phyloP scores from a whole-genome alignment of 768 basidiomycete genomes.

The Lactarius evosmus region DNA sequence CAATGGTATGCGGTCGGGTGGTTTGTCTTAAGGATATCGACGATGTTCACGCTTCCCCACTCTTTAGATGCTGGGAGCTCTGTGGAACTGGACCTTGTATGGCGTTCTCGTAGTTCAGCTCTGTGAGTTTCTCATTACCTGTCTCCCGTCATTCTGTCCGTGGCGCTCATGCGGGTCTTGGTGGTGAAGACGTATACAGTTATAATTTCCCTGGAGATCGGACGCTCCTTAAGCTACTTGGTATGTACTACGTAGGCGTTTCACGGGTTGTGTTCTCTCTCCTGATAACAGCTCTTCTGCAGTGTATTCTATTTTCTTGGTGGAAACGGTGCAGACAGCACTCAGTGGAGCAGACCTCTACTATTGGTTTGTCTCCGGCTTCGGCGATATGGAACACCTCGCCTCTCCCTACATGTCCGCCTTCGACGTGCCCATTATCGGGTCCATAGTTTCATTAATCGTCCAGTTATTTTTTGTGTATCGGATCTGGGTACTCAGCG shows the following conservation, averaged over 20 bases:
- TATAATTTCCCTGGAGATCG: constrained; percentile 17
- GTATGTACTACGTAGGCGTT: not conserved
- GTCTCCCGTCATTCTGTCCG: not conserved
- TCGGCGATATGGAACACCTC: constrained; percentile 32
- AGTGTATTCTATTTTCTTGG: constrained; percentile 32
- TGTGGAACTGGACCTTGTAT: constrained; percentile 33
- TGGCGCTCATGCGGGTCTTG: not conserved
- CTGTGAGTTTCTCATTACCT: constrained; percentile 27
- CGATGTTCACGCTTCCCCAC: no score
- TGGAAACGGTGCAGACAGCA: constrained; percentile 31
- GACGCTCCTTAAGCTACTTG: constrained; percentile 5
- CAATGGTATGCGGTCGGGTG: no score
- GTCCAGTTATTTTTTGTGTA: constrained; percentile 17
- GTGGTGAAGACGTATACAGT: constrained; percentile 14
- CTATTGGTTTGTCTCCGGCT: constrained; percentile 34
- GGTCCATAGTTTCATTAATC: not conserved
- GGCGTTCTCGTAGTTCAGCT: constrained; percentile 34
- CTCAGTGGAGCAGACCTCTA: constrained; percentile 32
- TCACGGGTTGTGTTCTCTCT: no score
- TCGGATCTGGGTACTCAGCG: constrained; percentile 20
- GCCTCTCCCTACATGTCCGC: constrained; percentile 27
- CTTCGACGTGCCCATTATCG: constrained; percentile 31
- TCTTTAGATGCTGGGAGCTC: constrained; percentile 2
- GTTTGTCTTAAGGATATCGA: no score
- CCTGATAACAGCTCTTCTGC: not conserved